phyloP scores from a whole-genome alignment of 225 moss, liverwort and hornwort genomes.

The Physcomitrellopsis africana region DNA sequence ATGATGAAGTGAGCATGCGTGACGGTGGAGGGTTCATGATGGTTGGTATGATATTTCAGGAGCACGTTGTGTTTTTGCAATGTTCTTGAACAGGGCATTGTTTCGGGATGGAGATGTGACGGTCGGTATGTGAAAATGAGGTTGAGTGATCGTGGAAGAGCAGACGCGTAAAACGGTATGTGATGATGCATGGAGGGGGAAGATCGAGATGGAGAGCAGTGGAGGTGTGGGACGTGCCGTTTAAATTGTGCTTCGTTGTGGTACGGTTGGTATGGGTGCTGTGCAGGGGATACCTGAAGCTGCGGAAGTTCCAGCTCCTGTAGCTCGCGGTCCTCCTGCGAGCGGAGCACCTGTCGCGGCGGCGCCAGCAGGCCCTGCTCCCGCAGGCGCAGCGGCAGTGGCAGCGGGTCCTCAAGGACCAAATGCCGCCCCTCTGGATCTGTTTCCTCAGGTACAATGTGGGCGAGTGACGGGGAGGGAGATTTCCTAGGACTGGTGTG shows the following conservation, averaged over 20 bases:
- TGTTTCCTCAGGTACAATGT: slow-evolving; percentile 77
- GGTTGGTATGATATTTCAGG: neutral
- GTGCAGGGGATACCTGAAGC: slow-evolving; percentile 85
- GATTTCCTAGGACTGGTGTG: neutral
- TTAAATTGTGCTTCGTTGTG: neutral
- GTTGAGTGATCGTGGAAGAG: neutral
- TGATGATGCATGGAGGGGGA: neutral
- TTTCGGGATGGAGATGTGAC: neutral
- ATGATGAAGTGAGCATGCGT: neutral
- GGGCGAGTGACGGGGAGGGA: slow-evolving; percentile 59
- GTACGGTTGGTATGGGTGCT: slow-evolving; percentile 10
- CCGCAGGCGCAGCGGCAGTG: slow-evolving; percentile 42
- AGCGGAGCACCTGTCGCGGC: slow-evolving; percentile 49
- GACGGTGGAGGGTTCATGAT: neutral
- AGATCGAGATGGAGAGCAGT: neutral
- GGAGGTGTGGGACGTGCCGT: neutral
- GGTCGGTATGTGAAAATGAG: neutral
- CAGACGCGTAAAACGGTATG: neutral
- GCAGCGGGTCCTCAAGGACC: slow-evolving; percentile 63
- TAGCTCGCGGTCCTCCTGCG: slow-evolving; percentile 54
- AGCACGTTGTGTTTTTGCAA: neutral
- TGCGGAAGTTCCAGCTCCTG: slow-evolving; percentile 78
- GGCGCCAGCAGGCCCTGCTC: slow-evolving; percentile 53
- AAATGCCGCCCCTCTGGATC: slow-evolving; percentile 86
- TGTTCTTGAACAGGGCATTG: no score